Evolutionary conservation across 2,329 filamentous ascomycete species (phyloP).

Genomic region (Penicillium sumatraense): DNA sequence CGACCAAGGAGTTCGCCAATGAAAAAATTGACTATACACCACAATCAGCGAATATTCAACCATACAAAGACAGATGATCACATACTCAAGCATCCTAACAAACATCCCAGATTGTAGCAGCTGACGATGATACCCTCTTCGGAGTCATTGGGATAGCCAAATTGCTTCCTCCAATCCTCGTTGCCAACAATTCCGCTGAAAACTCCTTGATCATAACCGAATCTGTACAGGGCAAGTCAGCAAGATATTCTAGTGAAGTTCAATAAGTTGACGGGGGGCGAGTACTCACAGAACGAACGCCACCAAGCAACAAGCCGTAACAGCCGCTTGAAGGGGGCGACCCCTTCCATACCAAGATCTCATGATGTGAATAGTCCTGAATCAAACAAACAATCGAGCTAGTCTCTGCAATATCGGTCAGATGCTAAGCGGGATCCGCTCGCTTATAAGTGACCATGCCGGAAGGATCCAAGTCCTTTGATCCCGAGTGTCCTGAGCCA

Average conservation of each 20-base stretch:
- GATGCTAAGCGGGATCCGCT: neutral
- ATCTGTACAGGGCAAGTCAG: slow-evolving; percentile 1
- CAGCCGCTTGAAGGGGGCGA: slow-evolving; percentile 12
- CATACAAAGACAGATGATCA: neutral
- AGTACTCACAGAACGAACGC: slow-evolving; percentile 15
- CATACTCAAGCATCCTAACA: slow-evolving; percentile 17
- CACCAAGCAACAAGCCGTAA: slow-evolving; percentile 17
- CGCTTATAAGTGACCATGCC: slow-evolving; percentile 5
- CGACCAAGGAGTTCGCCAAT: slow-evolving; percentile 14
- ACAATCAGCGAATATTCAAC: neutral
- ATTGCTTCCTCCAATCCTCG: slow-evolving; percentile 18
- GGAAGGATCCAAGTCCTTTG: neutral
- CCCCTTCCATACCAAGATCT: slow-evolving; percentile 20
- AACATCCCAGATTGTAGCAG: slow-evolving; percentile 18
- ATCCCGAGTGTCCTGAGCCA: neutral
- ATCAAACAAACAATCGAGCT: neutral
- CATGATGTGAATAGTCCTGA: slow-evolving; percentile 6
- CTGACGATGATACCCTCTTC: slow-evolving; percentile 18
- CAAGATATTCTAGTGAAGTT: neutral
- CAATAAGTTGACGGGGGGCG: no score
- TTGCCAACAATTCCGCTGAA: slow-evolving; percentile 26
- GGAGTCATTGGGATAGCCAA: slow-evolving; percentile 15
- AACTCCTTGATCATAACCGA: slow-evolving; percentile 32
- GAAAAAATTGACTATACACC: slow-evolving; percentile 15
- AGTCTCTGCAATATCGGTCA: neutral